Base-by-base conservation (phyloP, 257 asterid genomes). In the Gardenia jasminoides region DNA sequence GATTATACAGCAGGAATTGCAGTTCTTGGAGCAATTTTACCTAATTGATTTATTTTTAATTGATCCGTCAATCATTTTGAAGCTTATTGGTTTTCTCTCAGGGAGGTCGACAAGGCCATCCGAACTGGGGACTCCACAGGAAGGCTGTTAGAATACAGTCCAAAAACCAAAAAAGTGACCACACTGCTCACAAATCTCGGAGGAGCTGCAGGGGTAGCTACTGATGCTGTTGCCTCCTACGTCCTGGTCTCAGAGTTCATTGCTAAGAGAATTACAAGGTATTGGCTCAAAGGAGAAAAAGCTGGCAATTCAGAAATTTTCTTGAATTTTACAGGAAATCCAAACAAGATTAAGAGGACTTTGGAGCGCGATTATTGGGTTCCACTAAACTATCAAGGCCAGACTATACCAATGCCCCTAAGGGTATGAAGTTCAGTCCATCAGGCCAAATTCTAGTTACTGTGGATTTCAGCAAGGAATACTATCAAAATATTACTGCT, bases 401-500 rank as follows among this genome's bases (percentile, higher is more conserved):
- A 10, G 67, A 59, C n/a, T 56, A 81, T 1, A 77, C 74, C 11
- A 7, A 15, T 41, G 41, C 74, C 19, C 74, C 74, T 9, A 52
- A 43, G 11, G 54, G 74, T 10, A 30, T 69, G 12, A 69, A 69
- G 31, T 3, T 69, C 10, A 39, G 43, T 41, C 13, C 56, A 19
- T 6, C 5, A 0, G 54, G 74, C 2, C 24, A 69, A 20, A 50
- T 69, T 30, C 68, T 62, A 16, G 74, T 31, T 12, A 69, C 31
- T 41, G 56, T 69, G 28, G 16, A 19, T 69, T 28, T 69, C 54
- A 69, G 52, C 41, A 44, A 36, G 12, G 74, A 36, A 41, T 46
- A 46, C 74, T 39, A 19, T 8, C 47, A 44, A 26, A 80, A 67
- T 11, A 50, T 85, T n/a, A 83, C 85, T 78, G 81, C 66, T 58